These are phyloP conservation scores for Nidularia pulvinata DNA, from an alignment of 768 basidiomycete genomes.

Conservation along the genomic window DNA sequence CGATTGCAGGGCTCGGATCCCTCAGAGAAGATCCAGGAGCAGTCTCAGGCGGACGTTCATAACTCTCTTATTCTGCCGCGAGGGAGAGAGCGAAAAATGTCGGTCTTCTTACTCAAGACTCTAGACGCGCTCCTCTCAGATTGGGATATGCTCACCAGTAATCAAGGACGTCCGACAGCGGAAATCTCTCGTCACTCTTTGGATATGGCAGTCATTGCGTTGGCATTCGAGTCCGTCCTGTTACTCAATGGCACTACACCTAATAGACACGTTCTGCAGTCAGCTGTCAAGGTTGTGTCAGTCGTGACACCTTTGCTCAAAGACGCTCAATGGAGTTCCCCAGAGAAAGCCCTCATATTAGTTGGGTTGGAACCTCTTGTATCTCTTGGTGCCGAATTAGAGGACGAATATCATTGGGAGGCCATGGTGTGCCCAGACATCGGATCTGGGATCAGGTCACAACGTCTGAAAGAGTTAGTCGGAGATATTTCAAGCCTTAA, in stretches of 20 bases:
- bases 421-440: slow-evolving; percentile 44
- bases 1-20: background rate
- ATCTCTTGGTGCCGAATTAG: slow-evolving; percentile 26
- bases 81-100: slow-evolving; percentile 61
- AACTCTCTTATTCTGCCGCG: slow-evolving; percentile 40
- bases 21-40: background rate
- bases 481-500: slow-evolving; percentile 17
- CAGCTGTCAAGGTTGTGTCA: slow-evolving; percentile 50
- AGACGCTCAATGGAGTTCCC: slow-evolving; percentile 48
- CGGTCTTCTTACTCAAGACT: slow-evolving; percentile 59
- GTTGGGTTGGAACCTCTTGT: slow-evolving; percentile 68
- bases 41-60: no score
- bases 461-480: slow-evolving; percentile 36
- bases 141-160: slow-evolving; percentile 37
- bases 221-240: slow-evolving; percentile 72
- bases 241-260: slow-evolving; percentile 61
- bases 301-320: slow-evolving; percentile 35
- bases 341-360: slow-evolving; percentile 67
- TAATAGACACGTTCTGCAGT: slow-evolving; percentile 63
- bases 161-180: slow-evolving; percentile 42
- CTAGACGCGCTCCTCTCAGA: slow-evolving; percentile 50
- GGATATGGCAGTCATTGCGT: slow-evolving; percentile 65
- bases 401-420: slow-evolving; percentile 22
- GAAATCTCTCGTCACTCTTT: slow-evolving; percentile 68
- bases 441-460: slow-evolving; percentile 64